phyloP scores from a whole-genome alignment of 345 rosid species.

The Erodium maritimum region DNA sequence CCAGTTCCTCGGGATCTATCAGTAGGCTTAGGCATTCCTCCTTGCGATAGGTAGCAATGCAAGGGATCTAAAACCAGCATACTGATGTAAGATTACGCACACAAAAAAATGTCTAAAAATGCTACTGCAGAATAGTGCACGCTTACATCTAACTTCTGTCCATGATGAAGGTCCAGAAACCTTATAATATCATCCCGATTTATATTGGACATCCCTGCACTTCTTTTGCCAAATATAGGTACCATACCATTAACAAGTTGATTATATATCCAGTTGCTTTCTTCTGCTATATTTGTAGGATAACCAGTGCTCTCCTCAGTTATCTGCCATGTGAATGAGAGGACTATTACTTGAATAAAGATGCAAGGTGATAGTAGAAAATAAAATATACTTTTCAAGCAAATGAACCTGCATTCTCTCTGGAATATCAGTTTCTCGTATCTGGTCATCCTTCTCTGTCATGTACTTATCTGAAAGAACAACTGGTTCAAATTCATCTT shows the following conservation, averaged over 20 bases:
- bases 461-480: conserved; percentile 87
- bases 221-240: conserved; percentile 22
- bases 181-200: conserved; percentile 49
- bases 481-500: conserved; percentile 89
- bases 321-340: conserved; percentile 6
- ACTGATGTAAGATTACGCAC: too few relatives aligned
- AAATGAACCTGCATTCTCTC: conserved; percentile 82
- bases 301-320: conserved; percentile 21
- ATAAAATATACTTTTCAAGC: conserved; percentile 1
- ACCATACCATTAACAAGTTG: conserved; percentile 40
- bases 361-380: background rate
- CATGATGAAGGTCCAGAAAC: conserved; percentile 67
- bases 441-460: conserved; percentile 88
- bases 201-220: conserved; percentile 24
- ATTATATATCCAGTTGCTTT: conserved; percentile 63
- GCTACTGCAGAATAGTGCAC: background rate
- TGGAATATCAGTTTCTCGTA: conserved; percentile 68
- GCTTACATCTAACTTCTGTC: conserved; percentile 92
- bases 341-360: too few relatives aligned
- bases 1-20: conserved; percentile 34
- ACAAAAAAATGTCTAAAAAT: too few relatives aligned
- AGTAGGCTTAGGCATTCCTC: conserved; percentile 77
- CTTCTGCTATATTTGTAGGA: conserved; percentile 21
- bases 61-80: conserved; percentile 59
- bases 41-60: conserved; percentile 81